These are phyloP conservation scores for Austroboletus festivus DNA, from an alignment of 768 basidiomycete genomes.

Conservation along the genomic window DNA sequence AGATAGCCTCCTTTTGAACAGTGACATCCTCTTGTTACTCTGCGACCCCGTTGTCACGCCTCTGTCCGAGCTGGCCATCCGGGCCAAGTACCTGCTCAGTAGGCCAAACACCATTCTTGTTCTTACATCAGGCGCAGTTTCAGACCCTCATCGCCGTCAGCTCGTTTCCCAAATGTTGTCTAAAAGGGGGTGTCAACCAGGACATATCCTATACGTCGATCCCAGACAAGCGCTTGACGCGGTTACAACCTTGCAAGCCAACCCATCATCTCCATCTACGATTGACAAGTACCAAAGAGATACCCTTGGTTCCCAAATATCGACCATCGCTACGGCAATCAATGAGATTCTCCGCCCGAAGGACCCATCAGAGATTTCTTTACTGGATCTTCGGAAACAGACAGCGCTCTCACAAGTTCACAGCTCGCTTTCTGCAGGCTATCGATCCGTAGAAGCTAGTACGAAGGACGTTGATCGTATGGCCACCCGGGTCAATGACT, in stretches of 20 bases:
- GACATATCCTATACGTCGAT: conserved; percentile 47
- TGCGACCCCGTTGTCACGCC: conserved; percentile 58
- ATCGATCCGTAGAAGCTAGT: conserved; percentile 27
- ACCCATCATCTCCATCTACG: conserved; percentile 44
- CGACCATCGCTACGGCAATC: conserved; percentile 44
- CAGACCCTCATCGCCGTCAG: conserved; percentile 9
- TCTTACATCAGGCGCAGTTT: conserved; percentile 30
- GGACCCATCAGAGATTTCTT: conserved; percentile 2
- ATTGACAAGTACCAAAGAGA: conserved; percentile 67
- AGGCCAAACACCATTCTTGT: conserved; percentile 46
- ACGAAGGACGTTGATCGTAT: conserved; percentile 37
- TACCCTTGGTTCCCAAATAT: conserved; percentile 56
- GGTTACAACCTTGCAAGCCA: conserved; percentile 43
- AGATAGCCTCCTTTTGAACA: conserved; percentile 30
- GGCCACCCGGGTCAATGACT: conserved; percentile 31
- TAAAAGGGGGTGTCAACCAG: conserved; percentile 24
- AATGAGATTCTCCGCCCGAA: conserved; percentile 14
- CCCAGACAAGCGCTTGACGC: conserved; percentile 58
- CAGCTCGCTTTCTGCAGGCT: conserved; percentile 39
- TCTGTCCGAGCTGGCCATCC: conserved; percentile 35
- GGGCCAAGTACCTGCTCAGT: conserved; percentile 26
- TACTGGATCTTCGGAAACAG: conserved; percentile 32
- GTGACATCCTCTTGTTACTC: conserved; percentile 64
- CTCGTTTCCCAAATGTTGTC: conserved; percentile 22
- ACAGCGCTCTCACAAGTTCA: conserved; percentile 39